Base-by-base conservation (phyloP, 2,329 filamentous ascomycete species). In the Colletotrichum scovillei region DNA sequence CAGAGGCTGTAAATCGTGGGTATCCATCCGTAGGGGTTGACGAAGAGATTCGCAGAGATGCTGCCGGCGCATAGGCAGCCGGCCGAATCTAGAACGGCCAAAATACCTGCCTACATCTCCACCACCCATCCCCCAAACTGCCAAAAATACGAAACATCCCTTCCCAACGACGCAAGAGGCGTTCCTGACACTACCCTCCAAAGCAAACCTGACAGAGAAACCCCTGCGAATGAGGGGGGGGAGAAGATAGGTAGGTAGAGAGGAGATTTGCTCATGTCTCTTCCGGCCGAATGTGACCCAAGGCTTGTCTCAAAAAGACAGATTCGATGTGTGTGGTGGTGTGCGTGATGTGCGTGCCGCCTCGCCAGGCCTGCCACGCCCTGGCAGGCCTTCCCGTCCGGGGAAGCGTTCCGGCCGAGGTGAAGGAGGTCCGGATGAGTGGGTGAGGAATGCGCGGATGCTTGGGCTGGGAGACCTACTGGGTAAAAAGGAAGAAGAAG, bases 81-180 rank as follows among this genome's bases (percentile, higher is more conserved):
- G 59, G 59, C 62, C 49, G 46, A 28, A 64, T 64, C 62, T 53
- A 64, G 62, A 55, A 53, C 28, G 24, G 46, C 62, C 3, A 53
- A 35, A 32, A 32, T 26, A 46, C 38, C 62, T 30, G 14, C 56
- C 26, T 4, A 8, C 30, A 12, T 28, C n/a, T 24, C 60, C 22
- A 60, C 32, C 56, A 38, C 65, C n/a, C 32, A 22, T 24, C 35
- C 53, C 53, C 53, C 56, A 26, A 30, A n/a, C 35, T 11, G 35
- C 53, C 53, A 62, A 38, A n/a, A n/a, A n/a, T 49, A 49, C 42
- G 42, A 49, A 22, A 32, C 62, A 53, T 49, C 64, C 57, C 59
- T 70, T 58, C 35, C 67, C 58, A 46, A 53, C 69, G 65, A 72
- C 65, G 69, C 58, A 72, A 68, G 69, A 69, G 69, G 65, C 69